Percentiles rank a stretch among this genome's conserved stretches.
phyloP scores from a whole-genome alignment of 2,329 filamentous ascomycete species.

The Cordyceps javanica region DNA sequence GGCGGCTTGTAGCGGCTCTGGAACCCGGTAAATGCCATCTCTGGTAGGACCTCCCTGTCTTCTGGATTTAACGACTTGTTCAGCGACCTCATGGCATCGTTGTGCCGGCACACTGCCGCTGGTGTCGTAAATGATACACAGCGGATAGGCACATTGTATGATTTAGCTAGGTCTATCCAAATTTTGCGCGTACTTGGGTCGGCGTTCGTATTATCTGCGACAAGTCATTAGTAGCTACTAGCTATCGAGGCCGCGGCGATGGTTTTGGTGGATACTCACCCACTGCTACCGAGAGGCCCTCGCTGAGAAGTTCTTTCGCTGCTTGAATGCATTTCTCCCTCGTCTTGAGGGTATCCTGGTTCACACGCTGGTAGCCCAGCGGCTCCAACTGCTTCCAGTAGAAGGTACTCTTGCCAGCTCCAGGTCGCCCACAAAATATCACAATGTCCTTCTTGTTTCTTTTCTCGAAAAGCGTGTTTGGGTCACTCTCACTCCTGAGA shows the following conservation, averaged over 20 bases:
- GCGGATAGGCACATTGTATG: constrained; percentile 66
- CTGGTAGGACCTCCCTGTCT: constrained; percentile 64
- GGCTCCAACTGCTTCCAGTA: constrained; percentile 74
- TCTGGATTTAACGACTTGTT: constrained; percentile 75
- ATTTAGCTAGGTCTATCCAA: constrained; percentile 71
- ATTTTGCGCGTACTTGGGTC: constrained; percentile 68
- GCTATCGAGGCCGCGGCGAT: background rate
- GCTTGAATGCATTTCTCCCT: constrained; percentile 64
- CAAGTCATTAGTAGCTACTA: constrained; percentile 7
- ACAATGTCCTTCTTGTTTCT: constrained; percentile 66
- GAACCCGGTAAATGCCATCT: constrained; percentile 75
- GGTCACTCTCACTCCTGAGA: constrained; percentile 26
- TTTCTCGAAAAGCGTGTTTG: constrained; percentile 47
- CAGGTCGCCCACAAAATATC: constrained; percentile 82
- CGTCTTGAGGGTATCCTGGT: constrained; percentile 82
- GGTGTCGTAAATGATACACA: constrained; percentile 80
- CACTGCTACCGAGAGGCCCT: constrained; percentile 65
- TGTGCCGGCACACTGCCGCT: constrained; percentile 69
- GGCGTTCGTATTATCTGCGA: constrained; percentile 88
- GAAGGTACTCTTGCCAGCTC: constrained; percentile 87
- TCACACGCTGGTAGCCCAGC: constrained; percentile 75
- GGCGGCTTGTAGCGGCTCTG: constrained; percentile 68
- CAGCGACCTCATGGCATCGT: constrained; percentile 74
- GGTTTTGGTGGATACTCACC: constrained; percentile 47
- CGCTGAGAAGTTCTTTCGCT: constrained; percentile 58